These are phyloP conservation scores for Tolypocladium amazonense DNA, from an alignment of 2,329 filamentous ascomycete genomes.

Conservation along the genomic window DNA sequence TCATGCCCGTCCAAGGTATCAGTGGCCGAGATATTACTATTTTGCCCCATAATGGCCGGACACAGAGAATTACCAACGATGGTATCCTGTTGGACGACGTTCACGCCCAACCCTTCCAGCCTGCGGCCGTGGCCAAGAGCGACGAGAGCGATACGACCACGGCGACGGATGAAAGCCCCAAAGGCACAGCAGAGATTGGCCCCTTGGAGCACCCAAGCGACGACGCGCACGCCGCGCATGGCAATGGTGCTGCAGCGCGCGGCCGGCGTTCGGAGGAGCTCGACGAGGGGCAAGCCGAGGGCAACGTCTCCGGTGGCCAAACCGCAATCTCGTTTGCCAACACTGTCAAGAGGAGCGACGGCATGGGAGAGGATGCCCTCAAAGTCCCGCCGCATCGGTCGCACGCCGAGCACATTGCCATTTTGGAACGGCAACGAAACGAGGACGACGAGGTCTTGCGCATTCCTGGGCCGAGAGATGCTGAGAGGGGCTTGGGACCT, in stretches of 20 bases:
- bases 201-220: constrained; percentile 2
- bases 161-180: constrained; percentile 15
- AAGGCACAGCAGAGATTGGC: constrained; percentile 4
- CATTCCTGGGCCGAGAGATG: constrained; percentile 87
- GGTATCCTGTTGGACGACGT: constrained; percentile 39
- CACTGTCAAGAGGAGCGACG: constrained; percentile 50
- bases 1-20: constrained; percentile 49
- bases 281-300: neutral
- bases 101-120: constrained; percentile 18
- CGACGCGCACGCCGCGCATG: neutral
- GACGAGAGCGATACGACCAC: constrained; percentile 28
- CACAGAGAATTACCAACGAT: constrained; percentile 50
- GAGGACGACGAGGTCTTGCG: constrained; percentile 65
- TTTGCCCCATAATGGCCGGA: constrained; percentile 44
- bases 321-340: constrained; percentile 56
- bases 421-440: constrained; percentile 75
- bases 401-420: constrained; percentile 75
- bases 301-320: constrained; percentile 6
- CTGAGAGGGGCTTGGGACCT: constrained; percentile 70
- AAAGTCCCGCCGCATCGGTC: constrained; percentile 39
- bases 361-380: constrained; percentile 35
- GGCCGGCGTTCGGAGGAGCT: neutral
- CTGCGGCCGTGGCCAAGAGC: constrained; percentile 9
- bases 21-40: constrained; percentile 56
- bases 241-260: neutral